These are phyloP conservation scores for Saccharomyces hybrid DNA, from an alignment of 1,139 yeast species.

Conservation along the genomic window DNA sequence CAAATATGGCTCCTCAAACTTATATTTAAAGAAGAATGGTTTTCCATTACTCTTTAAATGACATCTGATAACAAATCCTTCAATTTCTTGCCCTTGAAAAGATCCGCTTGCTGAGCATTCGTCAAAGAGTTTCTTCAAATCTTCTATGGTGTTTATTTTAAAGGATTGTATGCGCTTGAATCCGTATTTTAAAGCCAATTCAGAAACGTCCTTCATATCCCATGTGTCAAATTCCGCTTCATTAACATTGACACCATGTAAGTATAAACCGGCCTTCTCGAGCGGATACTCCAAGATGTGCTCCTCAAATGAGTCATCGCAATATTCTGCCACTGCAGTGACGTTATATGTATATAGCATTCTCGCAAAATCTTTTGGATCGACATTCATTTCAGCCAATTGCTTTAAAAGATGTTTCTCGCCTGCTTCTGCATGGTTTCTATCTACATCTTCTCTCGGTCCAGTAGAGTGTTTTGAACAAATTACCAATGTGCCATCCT, in stretches of 20 bases:
- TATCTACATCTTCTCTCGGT: constrained; percentile 41
- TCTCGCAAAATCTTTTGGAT: constrained; percentile 46
- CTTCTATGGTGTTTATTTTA: constrained; percentile 33
- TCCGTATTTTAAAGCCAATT: constrained; percentile 65
- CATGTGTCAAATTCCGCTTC: constrained; percentile 54
- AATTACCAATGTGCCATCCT: constrained; percentile 65
- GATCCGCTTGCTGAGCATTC: constrained; percentile 60
- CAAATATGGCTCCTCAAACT: constrained; percentile 90
- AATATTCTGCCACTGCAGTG: constrained; percentile 88
- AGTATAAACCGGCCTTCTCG: constrained; percentile 62
- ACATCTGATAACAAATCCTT: constrained; percentile 88
- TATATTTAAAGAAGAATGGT: constrained; percentile 77
- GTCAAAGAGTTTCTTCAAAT: constrained; percentile 46
- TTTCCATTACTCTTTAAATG: constrained; percentile 18
- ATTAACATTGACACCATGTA: constrained; percentile 82
- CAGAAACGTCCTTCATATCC: constrained; percentile 50
- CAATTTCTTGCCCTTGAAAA: constrained; percentile 65
- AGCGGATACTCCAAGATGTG: constrained; percentile 76
- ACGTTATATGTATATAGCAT: constrained; percentile 43
- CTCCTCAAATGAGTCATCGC: constrained; percentile 92
- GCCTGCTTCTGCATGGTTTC: constrained; percentile 74
- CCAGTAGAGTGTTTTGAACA: constrained; percentile 92
- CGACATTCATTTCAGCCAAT: constrained; percentile 36
- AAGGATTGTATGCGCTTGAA: constrained; percentile 51
- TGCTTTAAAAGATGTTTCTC: constrained; percentile 50